Evolutionary conservation across 2,329 filamentous ascomycete genomes (phyloP).

Genomic region (Sporothrix mexicana): DNA sequence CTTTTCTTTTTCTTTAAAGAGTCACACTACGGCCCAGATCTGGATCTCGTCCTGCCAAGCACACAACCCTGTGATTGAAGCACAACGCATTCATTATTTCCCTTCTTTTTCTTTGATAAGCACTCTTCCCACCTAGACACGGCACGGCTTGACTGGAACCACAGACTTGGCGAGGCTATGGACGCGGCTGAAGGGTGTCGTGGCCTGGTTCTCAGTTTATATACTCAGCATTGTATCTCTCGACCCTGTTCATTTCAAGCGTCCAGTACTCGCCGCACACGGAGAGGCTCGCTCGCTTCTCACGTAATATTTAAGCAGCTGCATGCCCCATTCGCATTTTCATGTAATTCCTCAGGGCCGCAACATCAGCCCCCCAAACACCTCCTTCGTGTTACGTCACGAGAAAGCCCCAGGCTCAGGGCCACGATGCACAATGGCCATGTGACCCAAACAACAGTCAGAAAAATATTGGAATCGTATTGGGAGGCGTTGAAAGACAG

Average conservation of each 20-base stretch:
- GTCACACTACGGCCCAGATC: background rate
- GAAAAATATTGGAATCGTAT: background rate
- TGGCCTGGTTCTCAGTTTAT: conserved; percentile 12
- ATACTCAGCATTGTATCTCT: background rate
- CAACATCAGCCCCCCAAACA: background rate
- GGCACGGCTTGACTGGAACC: background rate
- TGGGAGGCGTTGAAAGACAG: background rate
- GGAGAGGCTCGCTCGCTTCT: background rate
- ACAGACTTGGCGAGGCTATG: background rate
- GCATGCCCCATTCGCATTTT: too few relatives aligned
- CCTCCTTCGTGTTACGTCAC: conserved; percentile 1
- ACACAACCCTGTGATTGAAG: too few relatives aligned
- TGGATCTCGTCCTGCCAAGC: background rate
- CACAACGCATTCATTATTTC: too few relatives aligned
- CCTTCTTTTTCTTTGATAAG: background rate
- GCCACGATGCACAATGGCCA: conserved; percentile 3
- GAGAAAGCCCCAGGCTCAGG: background rate
- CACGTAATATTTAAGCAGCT: background rate
- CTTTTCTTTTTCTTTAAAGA: background rate
- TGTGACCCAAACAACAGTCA: background rate
- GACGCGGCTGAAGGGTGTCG: background rate
- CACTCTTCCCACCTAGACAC: background rate
- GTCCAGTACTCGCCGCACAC: background rate
- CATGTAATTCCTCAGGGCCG: too few relatives aligned
- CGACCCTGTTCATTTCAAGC: background rate